Percentiles rank a stretch among this genome's conserved stretches.
Conservation (phyloP, 2,329 filamentous ascomycete genomes). For the Cercospora zeina region DNA sequence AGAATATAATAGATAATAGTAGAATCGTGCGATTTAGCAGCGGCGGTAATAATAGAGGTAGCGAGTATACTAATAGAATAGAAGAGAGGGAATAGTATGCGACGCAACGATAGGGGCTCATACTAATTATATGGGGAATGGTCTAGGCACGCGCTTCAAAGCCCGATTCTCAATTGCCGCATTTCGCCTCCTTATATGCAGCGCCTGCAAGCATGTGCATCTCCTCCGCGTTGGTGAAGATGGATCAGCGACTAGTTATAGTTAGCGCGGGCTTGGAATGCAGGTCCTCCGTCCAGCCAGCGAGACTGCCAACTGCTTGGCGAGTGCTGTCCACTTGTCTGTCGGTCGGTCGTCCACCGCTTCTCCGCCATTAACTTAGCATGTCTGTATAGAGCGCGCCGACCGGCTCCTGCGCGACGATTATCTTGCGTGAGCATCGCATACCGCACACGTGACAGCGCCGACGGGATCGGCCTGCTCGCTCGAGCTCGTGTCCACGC, state of each 20-base stretch:
- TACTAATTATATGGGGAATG: no score
- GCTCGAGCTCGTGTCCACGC: constrained; percentile 5
- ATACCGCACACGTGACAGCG: constrained; percentile 12
- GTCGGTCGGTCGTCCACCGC: no score
- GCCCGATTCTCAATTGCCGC: no score
- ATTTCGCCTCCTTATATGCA: no score
- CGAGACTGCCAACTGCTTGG: constrained; percentile 1
- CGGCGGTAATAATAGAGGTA: no score
- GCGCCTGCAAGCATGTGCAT: neutral
- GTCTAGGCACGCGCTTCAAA: no score
- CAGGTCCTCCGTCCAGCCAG: neutral
- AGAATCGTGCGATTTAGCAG: no score
- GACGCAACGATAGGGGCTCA: no score
- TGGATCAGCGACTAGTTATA: neutral
- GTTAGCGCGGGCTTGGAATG: neutral
- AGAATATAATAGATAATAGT: no score
- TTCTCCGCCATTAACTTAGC: neutral
- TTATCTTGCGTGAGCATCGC: neutral
- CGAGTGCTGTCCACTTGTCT: neutral
- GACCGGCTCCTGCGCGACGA: neutral
- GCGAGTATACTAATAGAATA: no score
- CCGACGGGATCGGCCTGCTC: constrained; percentile 17
- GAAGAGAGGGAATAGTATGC: no score
- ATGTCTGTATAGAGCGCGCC: constrained; percentile 1
- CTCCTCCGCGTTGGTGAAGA: neutral